Conservation (phyloP, 345 rosid genomes). For the Cardamine resedifolia region DNA sequence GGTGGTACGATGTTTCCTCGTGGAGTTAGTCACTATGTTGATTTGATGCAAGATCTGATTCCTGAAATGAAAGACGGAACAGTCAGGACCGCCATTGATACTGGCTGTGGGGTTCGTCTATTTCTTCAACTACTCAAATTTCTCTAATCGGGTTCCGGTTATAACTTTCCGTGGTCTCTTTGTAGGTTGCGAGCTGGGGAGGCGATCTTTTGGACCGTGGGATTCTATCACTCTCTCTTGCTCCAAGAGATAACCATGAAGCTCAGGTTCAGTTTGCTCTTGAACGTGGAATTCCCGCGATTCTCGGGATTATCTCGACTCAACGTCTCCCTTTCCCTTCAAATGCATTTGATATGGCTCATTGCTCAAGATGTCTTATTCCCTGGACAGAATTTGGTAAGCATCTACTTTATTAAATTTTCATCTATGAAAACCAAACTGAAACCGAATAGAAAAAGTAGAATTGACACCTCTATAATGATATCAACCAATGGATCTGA, state of each 20-base stretch:
- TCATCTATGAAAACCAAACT: not conserved
- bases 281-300: conserved; percentile 99
- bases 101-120: conserved; percentile 95
- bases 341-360: conserved; percentile 95
- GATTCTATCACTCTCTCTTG: conserved; percentile 88
- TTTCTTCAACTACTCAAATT: not conserved
- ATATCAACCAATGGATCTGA: not conserved
- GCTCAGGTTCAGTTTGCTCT: conserved; percentile 98
- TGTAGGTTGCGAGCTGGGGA: conserved; percentile 99
- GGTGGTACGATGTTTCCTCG: conserved; percentile 98
- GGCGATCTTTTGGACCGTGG: conserved; percentile 94
- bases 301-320: conserved; percentile 92
- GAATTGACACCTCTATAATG: not conserved
- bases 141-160: not conserved
- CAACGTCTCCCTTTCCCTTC: conserved; percentile 98
- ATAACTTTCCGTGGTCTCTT: not conserved
- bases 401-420: not conserved
- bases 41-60: conserved; percentile 85
- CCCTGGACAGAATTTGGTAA: conserved; percentile 99
- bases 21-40: conserved; percentile 92
- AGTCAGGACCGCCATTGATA: conserved; percentile 89
- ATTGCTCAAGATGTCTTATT: conserved; percentile 98
- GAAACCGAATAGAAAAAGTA: not conserved
- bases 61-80: conserved; percentile 93
- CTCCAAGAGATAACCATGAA: conserved; percentile 99